Conservation (phyloP, 805 yeast species). For the Kodamaea laetipori region DNA sequence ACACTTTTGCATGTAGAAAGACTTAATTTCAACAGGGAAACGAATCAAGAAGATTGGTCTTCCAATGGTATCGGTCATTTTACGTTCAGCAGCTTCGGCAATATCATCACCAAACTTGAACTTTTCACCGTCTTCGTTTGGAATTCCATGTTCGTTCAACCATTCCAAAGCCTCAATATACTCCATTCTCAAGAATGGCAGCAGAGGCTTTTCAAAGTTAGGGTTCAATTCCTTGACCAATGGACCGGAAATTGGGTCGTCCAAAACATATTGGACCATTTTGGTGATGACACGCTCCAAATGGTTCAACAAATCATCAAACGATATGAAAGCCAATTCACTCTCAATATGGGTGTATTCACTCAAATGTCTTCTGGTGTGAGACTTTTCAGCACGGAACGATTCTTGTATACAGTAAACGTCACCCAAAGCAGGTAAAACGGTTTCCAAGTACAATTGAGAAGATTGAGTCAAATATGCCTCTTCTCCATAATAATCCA, state of each 20-base stretch:
- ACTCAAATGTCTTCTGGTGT: constrained; percentile 95
- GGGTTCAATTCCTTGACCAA: constrained; percentile 92
- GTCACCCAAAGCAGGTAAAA: constrained; percentile 94
- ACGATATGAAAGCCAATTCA: constrained; percentile 83
- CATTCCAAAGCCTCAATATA: constrained; percentile 91
- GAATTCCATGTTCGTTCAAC: constrained; percentile 93
- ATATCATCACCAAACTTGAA: constrained; percentile 98
- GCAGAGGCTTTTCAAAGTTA: constrained; percentile 73
- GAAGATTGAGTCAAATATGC: constrained; percentile 96
- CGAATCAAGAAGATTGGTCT: constrained; percentile 88
- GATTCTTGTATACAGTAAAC: constrained; percentile 97
- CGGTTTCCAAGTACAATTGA: constrained; percentile 94
- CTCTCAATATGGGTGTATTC: constrained; percentile 98
- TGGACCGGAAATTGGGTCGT: constrained; percentile 92
- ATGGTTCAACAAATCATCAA: constrained; percentile 84
- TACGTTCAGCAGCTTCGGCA: constrained; percentile 99
- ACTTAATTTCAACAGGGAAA: constrained; percentile 96
- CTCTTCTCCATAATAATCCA: constrained; percentile 95
- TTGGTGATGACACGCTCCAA: constrained; percentile 76
- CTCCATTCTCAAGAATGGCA: constrained; percentile 89
- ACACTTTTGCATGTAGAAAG: constrained; percentile 97
- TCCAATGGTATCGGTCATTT: constrained; percentile 94
- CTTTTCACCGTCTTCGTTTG: constrained; percentile 90
- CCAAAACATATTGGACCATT: constrained; percentile 72
- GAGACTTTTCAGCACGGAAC: constrained; percentile 98